These are phyloP conservation scores for Bullera alba DNA, from an alignment of 768 basidiomycete species.

Conservation along the genomic window DNA sequence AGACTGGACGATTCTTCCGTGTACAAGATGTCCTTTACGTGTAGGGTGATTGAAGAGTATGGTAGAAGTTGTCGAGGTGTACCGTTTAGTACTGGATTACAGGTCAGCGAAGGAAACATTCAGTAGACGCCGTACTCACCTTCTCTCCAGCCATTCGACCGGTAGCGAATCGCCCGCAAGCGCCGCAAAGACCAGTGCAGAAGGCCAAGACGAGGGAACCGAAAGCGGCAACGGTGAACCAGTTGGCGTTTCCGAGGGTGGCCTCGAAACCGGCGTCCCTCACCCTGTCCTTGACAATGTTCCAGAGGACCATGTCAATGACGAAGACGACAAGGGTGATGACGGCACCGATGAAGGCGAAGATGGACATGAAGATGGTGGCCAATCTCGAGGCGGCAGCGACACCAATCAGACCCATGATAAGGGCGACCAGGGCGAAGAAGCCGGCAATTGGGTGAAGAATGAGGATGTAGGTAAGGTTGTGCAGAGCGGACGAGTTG, in stretches of 20 bases:
- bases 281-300: slow-evolving; percentile 59
- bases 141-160: slow-evolving; percentile 43
- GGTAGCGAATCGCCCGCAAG: slow-evolving; percentile 56
- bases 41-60: too few relatives aligned
- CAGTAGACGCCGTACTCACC: too few relatives aligned
- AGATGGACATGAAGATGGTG: slow-evolving; percentile 69
- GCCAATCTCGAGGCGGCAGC: slow-evolving; percentile 60
- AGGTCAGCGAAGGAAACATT: too few relatives aligned
- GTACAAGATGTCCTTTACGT: too few relatives aligned
- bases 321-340: slow-evolving; percentile 63
- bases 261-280: slow-evolving; percentile 46
- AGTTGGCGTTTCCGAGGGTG: slow-evolving; percentile 61
- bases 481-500: slow-evolving; percentile 56
- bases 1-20: too few relatives aligned
- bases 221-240: slow-evolving; percentile 71
- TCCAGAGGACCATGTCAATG: slow-evolving; percentile 74
- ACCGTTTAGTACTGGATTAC: too few relatives aligned
- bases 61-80: too few relatives aligned
- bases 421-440: slow-evolving; percentile 31
- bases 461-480: slow-evolving; percentile 66
- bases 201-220: slow-evolving; percentile 61
- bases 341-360: slow-evolving; percentile 61
- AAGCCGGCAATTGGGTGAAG: slow-evolving; percentile 66
- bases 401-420: slow-evolving; percentile 53
- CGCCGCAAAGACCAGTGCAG: slow-evolving; percentile 60